Percentiles rank a stretch among this genome's conserved stretches.
These are phyloP conservation scores for Entonaema liquescens DNA, from an alignment of 495 filamentous ascomycete genomes.

Conservation along the genomic window DNA sequence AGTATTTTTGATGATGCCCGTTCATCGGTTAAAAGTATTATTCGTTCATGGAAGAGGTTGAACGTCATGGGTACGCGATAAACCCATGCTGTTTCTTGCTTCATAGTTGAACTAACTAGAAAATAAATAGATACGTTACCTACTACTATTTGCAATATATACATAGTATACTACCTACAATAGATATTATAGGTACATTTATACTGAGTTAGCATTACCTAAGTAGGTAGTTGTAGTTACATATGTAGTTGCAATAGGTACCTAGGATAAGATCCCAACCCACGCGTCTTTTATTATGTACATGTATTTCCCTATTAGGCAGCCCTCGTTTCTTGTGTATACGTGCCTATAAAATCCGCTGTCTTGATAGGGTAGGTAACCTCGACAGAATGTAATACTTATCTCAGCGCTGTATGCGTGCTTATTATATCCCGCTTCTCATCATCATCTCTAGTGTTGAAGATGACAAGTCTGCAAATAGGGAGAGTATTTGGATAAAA, in stretches of 20 bases:
- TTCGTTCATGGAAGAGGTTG: constrained; percentile 26
- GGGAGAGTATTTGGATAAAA: neutral
- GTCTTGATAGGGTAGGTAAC: constrained; percentile 29
- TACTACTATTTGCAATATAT: neutral
- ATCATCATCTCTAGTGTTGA: neutral
- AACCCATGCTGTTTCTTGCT: constrained; percentile 34
- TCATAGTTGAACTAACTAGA: neutral
- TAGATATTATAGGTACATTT: neutral
- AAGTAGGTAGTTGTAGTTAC: too few species aligned
- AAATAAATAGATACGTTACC: neutral
- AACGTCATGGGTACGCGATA: constrained; percentile 41
- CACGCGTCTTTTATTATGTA: constrained; percentile 32
- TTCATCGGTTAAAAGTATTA: constrained; percentile 29
- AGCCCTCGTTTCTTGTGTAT: constrained; percentile 10
- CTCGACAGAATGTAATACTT: constrained; percentile 24
- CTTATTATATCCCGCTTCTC: constrained; percentile 20
- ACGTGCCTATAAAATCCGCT: constrained; percentile 8
- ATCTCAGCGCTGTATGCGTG: constrained; percentile 38
- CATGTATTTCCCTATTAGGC: constrained; percentile 17
- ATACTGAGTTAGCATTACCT: constrained; percentile 45
- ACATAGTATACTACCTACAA: neutral
- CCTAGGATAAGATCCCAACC: constrained; percentile 34
- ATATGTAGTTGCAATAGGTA: constrained; percentile 27
- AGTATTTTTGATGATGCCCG: constrained; percentile 11
- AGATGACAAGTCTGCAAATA: constrained; percentile 10